These are phyloP conservation scores for Jasminum sambac DNA, from an alignment of 257 asterid species.

Conservation along the genomic window DNA sequence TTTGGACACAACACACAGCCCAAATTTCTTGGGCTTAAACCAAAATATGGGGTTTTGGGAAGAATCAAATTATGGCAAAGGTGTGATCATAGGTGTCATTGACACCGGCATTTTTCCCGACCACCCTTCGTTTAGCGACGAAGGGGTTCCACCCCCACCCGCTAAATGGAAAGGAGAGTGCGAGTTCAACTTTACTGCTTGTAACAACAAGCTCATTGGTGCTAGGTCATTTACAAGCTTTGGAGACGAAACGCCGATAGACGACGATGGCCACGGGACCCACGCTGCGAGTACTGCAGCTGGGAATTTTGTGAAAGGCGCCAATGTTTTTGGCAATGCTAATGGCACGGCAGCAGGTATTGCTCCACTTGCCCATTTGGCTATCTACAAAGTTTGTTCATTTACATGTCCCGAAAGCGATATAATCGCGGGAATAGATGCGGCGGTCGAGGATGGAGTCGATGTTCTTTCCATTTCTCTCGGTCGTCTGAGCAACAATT, in stretches of 20 bases:
- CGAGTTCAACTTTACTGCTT: neutral
- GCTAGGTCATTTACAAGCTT: neutral
- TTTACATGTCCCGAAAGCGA: neutral
- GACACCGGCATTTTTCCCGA: neutral
- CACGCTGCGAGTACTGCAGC: slow-evolving; percentile 8
- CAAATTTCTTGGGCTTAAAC: slow-evolving; percentile 3
- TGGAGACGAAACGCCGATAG: neutral
- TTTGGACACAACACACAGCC: slow-evolving; percentile 8
- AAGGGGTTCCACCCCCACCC: neutral
- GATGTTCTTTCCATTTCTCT: slow-evolving; percentile 5
- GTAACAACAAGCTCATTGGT: neutral
- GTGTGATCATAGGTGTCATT: neutral
- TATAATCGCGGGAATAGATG: neutral
- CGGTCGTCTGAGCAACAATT: neutral
- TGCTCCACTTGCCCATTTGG: slow-evolving; percentile 13
- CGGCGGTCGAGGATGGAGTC: slow-evolving; percentile 3
- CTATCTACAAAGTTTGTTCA: neutral
- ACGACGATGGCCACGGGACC: slow-evolving; percentile 7
- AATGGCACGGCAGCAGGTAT: slow-evolving; percentile 8
- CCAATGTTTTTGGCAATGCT: slow-evolving; percentile 10
- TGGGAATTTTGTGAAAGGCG: slow-evolving; percentile 3
- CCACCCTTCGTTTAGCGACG: neutral
- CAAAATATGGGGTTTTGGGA: slow-evolving; percentile 10
- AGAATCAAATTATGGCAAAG: neutral
- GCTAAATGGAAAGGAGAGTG: neutral